Conservation (phyloP, 163 green algal genomes). For the Coccomyxa subellipsoidea region DNA sequence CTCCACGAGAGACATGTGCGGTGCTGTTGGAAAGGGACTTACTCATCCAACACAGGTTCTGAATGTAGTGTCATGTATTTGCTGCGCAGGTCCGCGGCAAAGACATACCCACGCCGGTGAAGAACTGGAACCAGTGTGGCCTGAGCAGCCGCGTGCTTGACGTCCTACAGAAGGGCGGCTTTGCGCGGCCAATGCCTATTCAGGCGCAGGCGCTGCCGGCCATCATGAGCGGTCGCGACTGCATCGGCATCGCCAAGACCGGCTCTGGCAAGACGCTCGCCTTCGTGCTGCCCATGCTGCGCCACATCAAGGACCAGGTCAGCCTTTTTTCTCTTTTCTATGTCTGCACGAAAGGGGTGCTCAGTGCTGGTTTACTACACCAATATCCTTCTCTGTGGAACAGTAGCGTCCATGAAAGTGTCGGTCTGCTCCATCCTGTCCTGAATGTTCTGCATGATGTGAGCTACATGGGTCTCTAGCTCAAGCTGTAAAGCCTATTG, state of each 20-base stretch:
- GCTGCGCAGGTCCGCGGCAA: conserved; percentile 71
- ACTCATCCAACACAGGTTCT: too few species aligned
- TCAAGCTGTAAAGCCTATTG: too few species aligned
- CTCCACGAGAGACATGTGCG: too few species aligned
- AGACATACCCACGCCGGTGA: conserved; percentile 83
- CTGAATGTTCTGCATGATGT: too few species aligned
- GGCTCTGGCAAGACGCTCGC: conserved; percentile 96
- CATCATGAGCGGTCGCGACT: conserved; percentile 96
- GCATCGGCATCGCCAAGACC: conserved; percentile 97
- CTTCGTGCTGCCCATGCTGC: conserved; percentile 95
- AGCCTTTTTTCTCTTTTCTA: not conserved
- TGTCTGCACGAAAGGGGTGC: too few species aligned
- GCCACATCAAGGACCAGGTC: conserved; percentile 93
- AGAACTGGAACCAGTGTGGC: conserved; percentile 81
- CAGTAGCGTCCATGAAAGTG: too few species aligned
- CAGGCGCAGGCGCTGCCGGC: conserved; percentile 91
- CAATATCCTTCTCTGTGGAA: too few species aligned
- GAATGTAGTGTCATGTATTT: too few species aligned
- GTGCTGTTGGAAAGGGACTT: too few species aligned
- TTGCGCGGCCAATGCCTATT: conserved; percentile 86
- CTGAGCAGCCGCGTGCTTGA: conserved; percentile 66
- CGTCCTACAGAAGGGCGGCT: conserved; percentile 69
- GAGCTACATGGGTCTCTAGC: too few species aligned
- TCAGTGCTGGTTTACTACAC: too few species aligned
- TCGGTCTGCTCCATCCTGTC: too few species aligned